Evolutionary conservation across 805 yeast species (phyloP).

Genomic region (Yamadazyma sp.): DNA sequence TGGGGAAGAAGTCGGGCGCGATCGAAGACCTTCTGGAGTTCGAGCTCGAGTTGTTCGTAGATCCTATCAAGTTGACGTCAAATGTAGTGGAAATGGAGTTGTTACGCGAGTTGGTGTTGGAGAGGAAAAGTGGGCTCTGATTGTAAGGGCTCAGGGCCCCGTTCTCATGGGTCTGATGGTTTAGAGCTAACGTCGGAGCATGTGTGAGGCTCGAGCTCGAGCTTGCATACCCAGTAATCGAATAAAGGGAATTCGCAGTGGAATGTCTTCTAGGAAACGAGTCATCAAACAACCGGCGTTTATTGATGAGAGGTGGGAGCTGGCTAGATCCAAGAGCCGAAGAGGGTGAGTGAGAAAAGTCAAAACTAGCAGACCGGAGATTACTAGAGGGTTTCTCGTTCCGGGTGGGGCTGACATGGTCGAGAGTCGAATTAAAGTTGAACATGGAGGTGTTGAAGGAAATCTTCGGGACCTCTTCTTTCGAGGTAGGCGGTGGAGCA

Average conservation of each 20-base stretch:
- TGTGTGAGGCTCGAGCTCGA: slow-evolving; percentile 7
- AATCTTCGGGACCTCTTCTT: slow-evolving; percentile 25
- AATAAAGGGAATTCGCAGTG: slow-evolving; percentile 17
- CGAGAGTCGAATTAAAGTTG: slow-evolving; percentile 15
- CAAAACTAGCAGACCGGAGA: slow-evolving; percentile 28
- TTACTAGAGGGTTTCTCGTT: slow-evolving; percentile 3
- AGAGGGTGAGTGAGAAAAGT: slow-evolving; percentile 21
- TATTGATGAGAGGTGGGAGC: slow-evolving; percentile 18
- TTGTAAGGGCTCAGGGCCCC: slow-evolving; percentile 16
- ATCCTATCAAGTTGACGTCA: slow-evolving; percentile 24
- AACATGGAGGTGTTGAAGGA: slow-evolving; percentile 46
- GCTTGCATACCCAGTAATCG: slow-evolving; percentile 10
- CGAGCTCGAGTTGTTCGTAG: slow-evolving; percentile 26
- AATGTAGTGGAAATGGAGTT: slow-evolving; percentile 38
- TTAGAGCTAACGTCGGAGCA: slow-evolving; percentile 6
- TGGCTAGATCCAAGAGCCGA: slow-evolving; percentile 2
- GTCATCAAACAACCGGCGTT: slow-evolving; percentile 31
- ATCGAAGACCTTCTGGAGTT: slow-evolving; percentile 42
- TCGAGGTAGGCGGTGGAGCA: too few relatives aligned
- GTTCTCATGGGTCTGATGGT: slow-evolving; percentile 3
- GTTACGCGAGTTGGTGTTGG: slow-evolving; percentile 35
- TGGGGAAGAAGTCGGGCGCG: slow-evolving; percentile 46
- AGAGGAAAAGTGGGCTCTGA: slow-evolving; percentile 26
- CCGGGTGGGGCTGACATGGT: slow-evolving; percentile 9
- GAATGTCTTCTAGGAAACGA: slow-evolving; percentile 23